Evolutionary conservation across 495 filamentous ascomycete species (phyloP), one percentile per base, ranked within the genome.

Genomic region (Xylaria scruposa): DNA sequence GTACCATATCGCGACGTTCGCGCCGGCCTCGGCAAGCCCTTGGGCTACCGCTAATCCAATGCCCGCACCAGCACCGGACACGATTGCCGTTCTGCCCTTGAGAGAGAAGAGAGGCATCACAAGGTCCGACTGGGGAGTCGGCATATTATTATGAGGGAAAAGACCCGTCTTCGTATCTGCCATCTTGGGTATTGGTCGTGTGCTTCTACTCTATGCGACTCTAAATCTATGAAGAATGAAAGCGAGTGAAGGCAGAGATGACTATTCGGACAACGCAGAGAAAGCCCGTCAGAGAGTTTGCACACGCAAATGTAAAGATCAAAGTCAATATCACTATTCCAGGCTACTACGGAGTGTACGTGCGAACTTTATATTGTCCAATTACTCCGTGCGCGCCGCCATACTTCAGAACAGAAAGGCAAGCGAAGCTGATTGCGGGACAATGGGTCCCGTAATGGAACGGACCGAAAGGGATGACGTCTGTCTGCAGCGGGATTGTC

Each of bases 1-100:
- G 76, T 94, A 97, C 91, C 92, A 95, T 40, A 97, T 89, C 4
- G 92, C 94, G 53, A 97, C 91, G 73, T 97, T 94, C 46, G 94
- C 93, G 47, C 94, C 94, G 29, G 92, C 91, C 77, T 97, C 94
- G 12, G 94, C 94, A 54, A 83, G 78, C 24, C 86, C 92, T 47
- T 94, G 84, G n/a, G 92, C 93, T 24, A 96, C 89, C 10, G 88
- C 87, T 5, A 93, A 83, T 42, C 94, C 94, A 74, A 97, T 97
- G 67, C 94, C 94, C 26, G 91, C 91, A 36, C 88, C 93, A 29
- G 93, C 92, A 42, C 94, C 94, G 5, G 93, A 90, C 29, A 97
- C 89, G 70, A 97, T 93, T 46, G 93, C 94, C 12, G 93, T 96
- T 78, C 90, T 93, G 47, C 92, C 92, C 79, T 91, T 92, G 56